Percentiles rank a stretch among this genome's conserved stretches.
These are phyloP conservation scores for Ustilago shanxiensis DNA, from an alignment of 1,284 basidiomycete genomes.

Conservation along the genomic window DNA sequence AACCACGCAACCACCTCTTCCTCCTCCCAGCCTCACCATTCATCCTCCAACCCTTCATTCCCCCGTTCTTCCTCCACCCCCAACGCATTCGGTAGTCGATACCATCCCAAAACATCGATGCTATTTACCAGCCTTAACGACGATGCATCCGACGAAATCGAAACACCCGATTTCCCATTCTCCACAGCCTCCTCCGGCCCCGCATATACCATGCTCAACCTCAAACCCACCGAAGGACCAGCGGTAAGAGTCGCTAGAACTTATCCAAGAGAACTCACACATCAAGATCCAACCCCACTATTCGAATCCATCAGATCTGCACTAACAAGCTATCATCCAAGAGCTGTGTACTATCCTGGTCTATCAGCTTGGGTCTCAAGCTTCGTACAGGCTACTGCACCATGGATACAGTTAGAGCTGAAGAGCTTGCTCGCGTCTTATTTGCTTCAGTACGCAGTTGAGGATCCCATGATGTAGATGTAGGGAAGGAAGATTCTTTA, in stretches of 20 bases:
- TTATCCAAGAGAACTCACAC: conserved; percentile 24
- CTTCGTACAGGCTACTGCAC: conserved; percentile 7
- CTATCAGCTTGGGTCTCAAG: conserved; percentile 3
- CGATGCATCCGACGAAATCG: not conserved
- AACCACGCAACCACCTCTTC: conserved; percentile 21
- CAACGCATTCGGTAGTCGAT: not conserved
- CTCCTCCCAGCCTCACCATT: not conserved
- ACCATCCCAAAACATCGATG: conserved; percentile 6
- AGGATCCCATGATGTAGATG: not conserved
- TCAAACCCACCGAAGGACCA: conserved; percentile 1
- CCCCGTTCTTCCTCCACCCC: conserved; percentile 4
- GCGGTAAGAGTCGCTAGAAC: conserved; percentile 10
- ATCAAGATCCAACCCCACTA: conserved; percentile 39
- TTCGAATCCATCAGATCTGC: conserved; percentile 39
- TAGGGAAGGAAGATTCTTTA: not conserved
- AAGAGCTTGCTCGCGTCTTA: conserved; percentile 20
- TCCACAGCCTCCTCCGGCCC: conserved; percentile 41
- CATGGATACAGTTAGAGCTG: conserved; percentile 26
- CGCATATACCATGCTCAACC: conserved; percentile 11
- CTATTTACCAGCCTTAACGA: not conserved
- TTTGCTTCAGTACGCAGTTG: conserved; percentile 11
- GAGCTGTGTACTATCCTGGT: conserved; percentile 20
- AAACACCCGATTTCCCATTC: conserved; percentile 29
- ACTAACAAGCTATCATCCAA: conserved; percentile 33
- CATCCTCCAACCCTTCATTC: not conserved